Evolutionary conservation across 805 yeast genomes (phyloP).

Genomic region (Starmerella kuoi): DNA sequence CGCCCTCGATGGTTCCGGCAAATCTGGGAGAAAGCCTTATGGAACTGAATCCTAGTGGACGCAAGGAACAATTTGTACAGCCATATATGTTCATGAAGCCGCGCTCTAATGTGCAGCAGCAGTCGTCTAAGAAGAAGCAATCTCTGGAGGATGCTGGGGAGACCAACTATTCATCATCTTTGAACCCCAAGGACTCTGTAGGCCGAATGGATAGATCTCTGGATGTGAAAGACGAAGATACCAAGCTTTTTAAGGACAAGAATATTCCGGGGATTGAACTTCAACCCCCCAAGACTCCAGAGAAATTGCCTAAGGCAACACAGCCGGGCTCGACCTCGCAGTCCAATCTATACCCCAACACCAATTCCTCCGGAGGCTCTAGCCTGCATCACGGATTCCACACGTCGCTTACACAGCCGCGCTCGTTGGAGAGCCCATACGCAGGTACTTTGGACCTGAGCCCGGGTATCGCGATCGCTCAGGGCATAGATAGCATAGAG

Average conservation of each 20-base stretch:
- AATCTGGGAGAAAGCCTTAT: background rate
- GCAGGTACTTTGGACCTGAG: conserved; percentile 13
- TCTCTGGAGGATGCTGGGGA: background rate
- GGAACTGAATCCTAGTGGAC: too few species aligned
- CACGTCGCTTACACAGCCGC: conserved; percentile 1
- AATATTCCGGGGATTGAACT: background rate
- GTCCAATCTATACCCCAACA: background rate
- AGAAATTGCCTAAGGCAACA: background rate
- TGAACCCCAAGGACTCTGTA: too few species aligned
- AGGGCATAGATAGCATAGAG: background rate
- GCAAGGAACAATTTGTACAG: too few species aligned
- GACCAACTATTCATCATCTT: background rate
- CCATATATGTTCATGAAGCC: background rate
- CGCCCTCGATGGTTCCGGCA: conserved; percentile 5
- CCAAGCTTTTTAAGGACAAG: background rate
- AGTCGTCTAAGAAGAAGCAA: too few species aligned
- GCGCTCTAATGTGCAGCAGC: background rate
- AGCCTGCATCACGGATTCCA: background rate
- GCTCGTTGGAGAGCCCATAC: conserved; percentile 9
- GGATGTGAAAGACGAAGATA: background rate
- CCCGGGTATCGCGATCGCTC: conserved; percentile 3
- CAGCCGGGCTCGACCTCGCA: background rate
- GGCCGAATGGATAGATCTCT: too few species aligned
- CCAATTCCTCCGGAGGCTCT: too few species aligned
- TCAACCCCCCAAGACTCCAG: conserved; percentile 3